Evolutionary conservation across 768 basidiomycete genomes (phyloP).

Genomic region (Dentipellis sp.): DNA sequence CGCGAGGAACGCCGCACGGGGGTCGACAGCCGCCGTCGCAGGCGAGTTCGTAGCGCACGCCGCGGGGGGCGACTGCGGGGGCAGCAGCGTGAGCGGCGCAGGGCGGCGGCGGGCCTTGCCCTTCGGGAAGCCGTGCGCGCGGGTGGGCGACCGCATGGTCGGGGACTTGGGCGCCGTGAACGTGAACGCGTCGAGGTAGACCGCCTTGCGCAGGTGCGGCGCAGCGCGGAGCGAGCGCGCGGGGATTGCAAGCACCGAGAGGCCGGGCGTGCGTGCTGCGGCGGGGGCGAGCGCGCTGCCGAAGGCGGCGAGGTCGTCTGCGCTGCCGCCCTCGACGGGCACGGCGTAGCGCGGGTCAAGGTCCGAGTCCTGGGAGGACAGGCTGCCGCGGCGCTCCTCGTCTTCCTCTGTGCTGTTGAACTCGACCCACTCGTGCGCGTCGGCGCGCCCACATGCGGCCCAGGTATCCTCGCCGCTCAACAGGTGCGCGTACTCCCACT

Average conservation of each 20-base stretch:
- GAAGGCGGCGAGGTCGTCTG: not conserved
- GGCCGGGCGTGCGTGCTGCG: not conserved
- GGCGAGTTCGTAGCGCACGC: not conserved
- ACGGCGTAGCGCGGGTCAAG: not conserved
- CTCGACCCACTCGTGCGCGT: not conserved
- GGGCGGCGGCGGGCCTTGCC: not conserved
- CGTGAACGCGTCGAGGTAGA: not conserved
- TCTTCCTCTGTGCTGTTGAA: not conserved
- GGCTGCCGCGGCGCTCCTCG: not conserved
- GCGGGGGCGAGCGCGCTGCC: not conserved
- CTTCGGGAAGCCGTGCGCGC: not conserved
- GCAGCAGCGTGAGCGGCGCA: not conserved
- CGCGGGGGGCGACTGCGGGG: not conserved
- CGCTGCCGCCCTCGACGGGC: not conserved
- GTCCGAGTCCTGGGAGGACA: not conserved
- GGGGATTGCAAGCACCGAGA: slow-evolving; percentile 7
- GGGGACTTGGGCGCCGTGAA: not conserved
- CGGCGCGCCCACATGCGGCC: not conserved
- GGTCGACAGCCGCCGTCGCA: not conserved
- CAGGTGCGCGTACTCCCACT: slow-evolving; percentile 58
- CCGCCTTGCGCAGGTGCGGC: not conserved
- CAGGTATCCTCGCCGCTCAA: slow-evolving; percentile 26
- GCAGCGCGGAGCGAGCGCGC: slow-evolving; percentile 3
- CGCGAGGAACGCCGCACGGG: not conserved
- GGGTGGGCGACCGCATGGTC: not conserved